phyloP scores from a whole-genome alignment of 202 grass and related monocot genomes.

The Cymbopogon flexuosus region DNA sequence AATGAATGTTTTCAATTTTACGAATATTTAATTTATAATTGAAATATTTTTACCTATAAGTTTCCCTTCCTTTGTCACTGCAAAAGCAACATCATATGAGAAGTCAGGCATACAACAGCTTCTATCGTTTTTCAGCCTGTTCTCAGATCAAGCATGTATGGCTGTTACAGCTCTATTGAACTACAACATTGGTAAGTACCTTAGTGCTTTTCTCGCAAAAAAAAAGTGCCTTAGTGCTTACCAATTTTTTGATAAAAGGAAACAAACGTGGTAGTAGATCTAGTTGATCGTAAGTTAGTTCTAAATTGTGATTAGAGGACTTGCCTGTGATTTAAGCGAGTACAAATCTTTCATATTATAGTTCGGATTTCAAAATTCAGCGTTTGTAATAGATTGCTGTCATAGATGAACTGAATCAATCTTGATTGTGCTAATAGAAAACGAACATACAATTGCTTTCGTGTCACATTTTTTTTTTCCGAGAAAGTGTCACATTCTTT shows the following conservation, averaged over 20 bases:
- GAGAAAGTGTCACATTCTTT: neutral
- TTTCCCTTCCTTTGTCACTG: neutral
- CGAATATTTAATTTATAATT: neutral
- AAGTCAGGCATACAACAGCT: conserved; percentile 52
- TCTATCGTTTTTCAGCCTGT: conserved; percentile 35
- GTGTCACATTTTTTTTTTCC: neutral
- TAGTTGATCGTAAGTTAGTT: neutral
- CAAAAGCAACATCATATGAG: conserved; percentile 59
- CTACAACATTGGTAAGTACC: conserved; percentile 54
- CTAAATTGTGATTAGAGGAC: neutral
- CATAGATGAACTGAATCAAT: neutral
- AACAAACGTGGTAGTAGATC: neutral
- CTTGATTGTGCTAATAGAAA: neutral
- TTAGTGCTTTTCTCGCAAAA: too few relatives aligned
- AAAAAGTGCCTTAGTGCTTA: too few relatives aligned
- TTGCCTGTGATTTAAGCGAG: neutral
- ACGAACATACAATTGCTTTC: neutral
- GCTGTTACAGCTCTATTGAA: conserved; percentile 48
- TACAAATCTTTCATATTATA: neutral
- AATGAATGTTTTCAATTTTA: neutral
- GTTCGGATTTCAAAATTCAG: neutral
- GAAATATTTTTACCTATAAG: neutral
- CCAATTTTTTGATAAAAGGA: too few relatives aligned
- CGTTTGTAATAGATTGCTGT: neutral
- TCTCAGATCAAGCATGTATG: conserved; percentile 38